phyloP scores from a whole-genome alignment of 768 basidiomycete species.

The Mrakia gelida region DNA sequence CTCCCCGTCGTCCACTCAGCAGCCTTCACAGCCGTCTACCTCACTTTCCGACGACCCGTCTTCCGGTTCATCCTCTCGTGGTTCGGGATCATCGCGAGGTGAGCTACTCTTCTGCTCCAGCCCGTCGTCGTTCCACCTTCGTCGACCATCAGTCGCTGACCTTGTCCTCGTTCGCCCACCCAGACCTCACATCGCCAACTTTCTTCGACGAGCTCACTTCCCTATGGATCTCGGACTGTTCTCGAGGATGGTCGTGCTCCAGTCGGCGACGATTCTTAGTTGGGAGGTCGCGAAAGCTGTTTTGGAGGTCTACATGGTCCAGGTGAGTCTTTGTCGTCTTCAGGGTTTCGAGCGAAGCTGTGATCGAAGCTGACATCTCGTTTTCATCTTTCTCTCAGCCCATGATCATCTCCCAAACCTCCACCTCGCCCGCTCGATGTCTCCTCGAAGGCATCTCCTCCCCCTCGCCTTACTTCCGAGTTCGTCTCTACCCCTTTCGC shows the following conservation, averaged over 20 bases:
- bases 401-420: constrained; percentile 28
- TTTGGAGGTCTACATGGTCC: constrained; percentile 31
- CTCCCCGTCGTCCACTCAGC: constrained; percentile 28
- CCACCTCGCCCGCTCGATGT: constrained; percentile 23
- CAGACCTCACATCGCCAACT: constrained; percentile 33
- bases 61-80: constrained; percentile 27
- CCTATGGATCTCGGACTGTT: constrained; percentile 18
- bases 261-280: constrained; percentile 19
- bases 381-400: not conserved
- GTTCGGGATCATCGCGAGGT: constrained; percentile 31
- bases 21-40: constrained; percentile 21
- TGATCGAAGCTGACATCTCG: not conserved
- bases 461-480: constrained; percentile 20
- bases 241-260: constrained; percentile 15
- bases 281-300: constrained; percentile 29
- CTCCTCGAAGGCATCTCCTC: constrained; percentile 21
- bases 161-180: not conserved
- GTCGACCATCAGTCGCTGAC: not conserved
- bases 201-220: constrained; percentile 14
- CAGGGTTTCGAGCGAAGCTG: no score
- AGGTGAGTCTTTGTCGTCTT: not conserved
- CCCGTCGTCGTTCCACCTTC: not conserved
- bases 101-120: not conserved
- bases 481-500: not conserved
- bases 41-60: not conserved